Evolutionary conservation across 2,329 filamentous ascomycete genomes (phyloP).

Genomic region (Exophiala bonariae): DNA sequence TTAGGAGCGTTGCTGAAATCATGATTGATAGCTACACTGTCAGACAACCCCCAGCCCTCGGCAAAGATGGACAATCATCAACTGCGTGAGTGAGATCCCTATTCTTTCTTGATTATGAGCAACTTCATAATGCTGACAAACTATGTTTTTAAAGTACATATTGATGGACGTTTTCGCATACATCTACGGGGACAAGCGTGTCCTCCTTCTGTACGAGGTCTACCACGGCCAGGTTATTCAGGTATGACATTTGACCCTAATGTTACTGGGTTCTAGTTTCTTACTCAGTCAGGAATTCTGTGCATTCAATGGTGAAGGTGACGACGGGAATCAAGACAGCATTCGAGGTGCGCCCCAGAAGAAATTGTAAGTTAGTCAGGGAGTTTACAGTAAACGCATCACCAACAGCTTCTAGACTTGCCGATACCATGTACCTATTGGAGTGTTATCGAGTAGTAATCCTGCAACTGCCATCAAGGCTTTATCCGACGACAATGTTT

Average conservation of each 20-base stretch:
- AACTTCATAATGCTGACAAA: no score
- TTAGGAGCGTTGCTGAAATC: no score
- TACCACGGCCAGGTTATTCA: constrained; percentile 1
- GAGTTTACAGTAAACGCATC: background rate
- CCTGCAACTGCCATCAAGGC: constrained; percentile 1
- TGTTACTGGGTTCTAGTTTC: background rate
- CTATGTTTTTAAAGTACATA: background rate
- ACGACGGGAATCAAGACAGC: background rate
- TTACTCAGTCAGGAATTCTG: background rate
- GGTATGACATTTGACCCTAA: background rate
- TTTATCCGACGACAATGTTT: background rate
- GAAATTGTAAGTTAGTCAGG: background rate
- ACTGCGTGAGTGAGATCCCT: no score
- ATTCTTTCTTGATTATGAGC: no score
- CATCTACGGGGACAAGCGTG: constrained; percentile 4
- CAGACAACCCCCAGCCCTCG: background rate
- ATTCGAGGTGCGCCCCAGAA: background rate
- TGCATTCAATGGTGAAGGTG: background rate
- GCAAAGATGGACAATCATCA: background rate
- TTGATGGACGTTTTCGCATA: constrained; percentile 5
- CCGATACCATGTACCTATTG: background rate
- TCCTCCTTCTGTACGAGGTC: background rate
- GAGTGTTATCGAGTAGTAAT: constrained; percentile 12
- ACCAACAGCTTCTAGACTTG: background rate
- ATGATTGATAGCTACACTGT: background rate